Conservation (phyloP, 495 filamentous ascomycete genomes). For the Aspergillus biplanus region DNA sequence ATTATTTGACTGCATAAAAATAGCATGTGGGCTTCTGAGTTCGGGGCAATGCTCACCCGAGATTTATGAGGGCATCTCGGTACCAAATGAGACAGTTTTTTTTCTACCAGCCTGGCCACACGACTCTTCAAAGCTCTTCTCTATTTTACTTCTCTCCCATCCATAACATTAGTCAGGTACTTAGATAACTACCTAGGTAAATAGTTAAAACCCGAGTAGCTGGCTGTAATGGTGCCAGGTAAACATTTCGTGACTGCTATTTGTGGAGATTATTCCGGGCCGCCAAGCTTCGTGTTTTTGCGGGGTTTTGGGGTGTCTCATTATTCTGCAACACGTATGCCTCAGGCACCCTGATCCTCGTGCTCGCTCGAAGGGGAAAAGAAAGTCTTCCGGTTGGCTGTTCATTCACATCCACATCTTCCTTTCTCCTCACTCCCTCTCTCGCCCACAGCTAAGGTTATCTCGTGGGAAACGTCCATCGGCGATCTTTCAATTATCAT, state of each 20-base stretch:
- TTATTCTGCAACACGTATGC: conserved; percentile 12
- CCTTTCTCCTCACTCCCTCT: conserved; percentile 5
- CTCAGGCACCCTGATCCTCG: conserved; percentile 30
- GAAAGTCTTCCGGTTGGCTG: neutral
- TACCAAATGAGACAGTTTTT: conserved; percentile 5
- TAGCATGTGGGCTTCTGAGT: conserved; percentile 4
- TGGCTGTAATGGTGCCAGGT: neutral
- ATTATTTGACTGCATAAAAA: too few species aligned
- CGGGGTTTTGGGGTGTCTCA: conserved; percentile 26
- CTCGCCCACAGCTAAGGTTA: conserved; percentile 7
- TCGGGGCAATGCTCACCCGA: conserved; percentile 45
- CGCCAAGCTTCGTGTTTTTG: conserved; percentile 16
- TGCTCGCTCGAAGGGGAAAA: neutral
- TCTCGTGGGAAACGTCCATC: conserved; percentile 20
- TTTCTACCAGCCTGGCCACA: neutral
- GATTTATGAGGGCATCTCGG: conserved; percentile 17
- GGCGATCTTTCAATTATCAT: conserved; percentile 10
- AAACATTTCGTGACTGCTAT: neutral
- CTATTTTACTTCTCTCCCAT: too few species aligned
- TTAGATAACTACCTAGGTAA: too few species aligned
- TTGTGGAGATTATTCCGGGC: conserved; percentile 1
- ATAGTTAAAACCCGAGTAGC: too few species aligned
- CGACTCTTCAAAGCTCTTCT: too few species aligned
- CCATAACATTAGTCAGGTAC: too few species aligned
- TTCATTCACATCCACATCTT: neutral